These are phyloP conservation scores for Fennellomyces sp. DNA, from an alignment of 371 early-diverging fungal genomes.

Conservation along the genomic window DNA sequence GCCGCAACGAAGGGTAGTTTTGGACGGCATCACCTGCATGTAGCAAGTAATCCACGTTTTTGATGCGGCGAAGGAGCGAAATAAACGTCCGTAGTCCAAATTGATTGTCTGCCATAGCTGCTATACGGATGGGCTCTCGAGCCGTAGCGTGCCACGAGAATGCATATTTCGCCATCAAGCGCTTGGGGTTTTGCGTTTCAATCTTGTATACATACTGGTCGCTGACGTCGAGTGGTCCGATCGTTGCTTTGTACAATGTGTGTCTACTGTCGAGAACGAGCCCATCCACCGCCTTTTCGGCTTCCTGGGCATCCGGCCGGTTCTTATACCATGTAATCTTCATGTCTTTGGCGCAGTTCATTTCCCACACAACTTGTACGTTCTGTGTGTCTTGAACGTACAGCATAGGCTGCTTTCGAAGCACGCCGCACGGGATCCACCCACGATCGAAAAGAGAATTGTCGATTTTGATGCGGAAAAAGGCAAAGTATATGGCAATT, in stretches of 20 bases:
- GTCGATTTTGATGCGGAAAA: slow-evolving; percentile 16
- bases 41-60: slow-evolving; percentile 46
- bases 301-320: neutral
- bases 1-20: slow-evolving; percentile 55
- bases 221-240: slow-evolving; percentile 41
- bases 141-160: slow-evolving; percentile 31
- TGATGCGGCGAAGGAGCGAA: slow-evolving; percentile 47
- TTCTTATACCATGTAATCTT: slow-evolving; percentile 33
- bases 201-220: slow-evolving; percentile 41
- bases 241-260: slow-evolving; percentile 52
- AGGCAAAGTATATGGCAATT: slow-evolving; percentile 16
- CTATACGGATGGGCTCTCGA: slow-evolving; percentile 53
- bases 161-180: slow-evolving; percentile 26
- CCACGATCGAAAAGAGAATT: slow-evolving; percentile 57
- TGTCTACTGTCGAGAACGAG: slow-evolving; percentile 52
- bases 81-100: slow-evolving; percentile 58
- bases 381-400: slow-evolving; percentile 56
- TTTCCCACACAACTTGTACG: slow-evolving; percentile 64
- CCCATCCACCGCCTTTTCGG: slow-evolving; percentile 3
- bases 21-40: slow-evolving; percentile 76
- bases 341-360: slow-evolving; percentile 59
- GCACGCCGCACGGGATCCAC: slow-evolving; percentile 47
- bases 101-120: slow-evolving; percentile 65
- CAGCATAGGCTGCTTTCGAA: slow-evolving; percentile 60
- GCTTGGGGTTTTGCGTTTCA: slow-evolving; percentile 18